Base-by-base conservation (phyloP, 805 yeast genomes). In the Monosporozyma solicola region DNA sequence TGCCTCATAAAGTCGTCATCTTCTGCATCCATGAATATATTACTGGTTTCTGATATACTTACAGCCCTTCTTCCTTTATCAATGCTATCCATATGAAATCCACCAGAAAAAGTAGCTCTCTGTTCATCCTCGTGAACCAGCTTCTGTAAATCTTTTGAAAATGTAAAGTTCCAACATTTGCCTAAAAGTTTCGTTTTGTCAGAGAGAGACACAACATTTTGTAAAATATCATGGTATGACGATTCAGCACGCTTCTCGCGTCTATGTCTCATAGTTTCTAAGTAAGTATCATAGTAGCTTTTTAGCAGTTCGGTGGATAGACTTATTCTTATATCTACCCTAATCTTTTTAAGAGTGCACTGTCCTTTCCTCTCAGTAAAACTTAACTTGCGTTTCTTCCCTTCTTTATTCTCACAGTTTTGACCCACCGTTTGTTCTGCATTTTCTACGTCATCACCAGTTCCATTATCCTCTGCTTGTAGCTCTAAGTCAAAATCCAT, bases 241-340 rank as follows among this genome's bases (percentile, higher is more conserved):
- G 16, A 5, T 13, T 16, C 16, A 15, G 8, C 15, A 15, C 39
- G 6, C 39, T 35, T 35, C n/a, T 35, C 39, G 4, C 39, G 3
- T 15, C n/a, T 49, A n/a, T 47, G 51, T 9, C 51, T 55, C 71
- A 67, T 67, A 1, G 39, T 13, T 15, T 52, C 55, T 29, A 52
- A 27, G 51, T 67, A 67, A 37, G 55, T 48, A 11, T 54, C 61
- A 54, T 58, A 59, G 41, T 63, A 59, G 11, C 48, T 48, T 50
- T 66, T 57, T 33, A 67, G 53, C 13, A 47, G 48, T 3, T 65
- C 69, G 3, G 67, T 67, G 6, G 60, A 48, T 13, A 61, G 41
- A 16, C 66, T 63, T 2, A 60, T 65, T 45, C 57, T 57, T 32
- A 56, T 61, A 54, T 66, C 70, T 16, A n/a, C 41, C 24, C 43